Evolutionary conservation across 371 early-diverging fungal species (phyloP), one percentile per base, ranked within the genome.

Genomic region (Mucor piriformis): DNA sequence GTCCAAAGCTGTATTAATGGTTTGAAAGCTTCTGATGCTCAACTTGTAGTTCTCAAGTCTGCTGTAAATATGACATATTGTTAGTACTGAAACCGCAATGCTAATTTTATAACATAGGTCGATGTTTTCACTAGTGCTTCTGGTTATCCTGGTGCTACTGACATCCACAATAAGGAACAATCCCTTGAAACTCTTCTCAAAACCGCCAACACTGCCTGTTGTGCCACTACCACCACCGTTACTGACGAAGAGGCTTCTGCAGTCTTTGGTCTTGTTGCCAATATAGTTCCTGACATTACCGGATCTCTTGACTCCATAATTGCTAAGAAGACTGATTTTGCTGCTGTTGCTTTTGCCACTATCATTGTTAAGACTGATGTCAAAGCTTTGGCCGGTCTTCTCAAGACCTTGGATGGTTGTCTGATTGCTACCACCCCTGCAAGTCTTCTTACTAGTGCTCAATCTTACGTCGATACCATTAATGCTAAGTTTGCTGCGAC

Each of bases 241-340:
- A 42, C 55, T 38, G 44, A 47, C 1, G 64, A 56, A 27, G 69
- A 68, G 32, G 64, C 69, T 23, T 35, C 37, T 29, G 64, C 57
- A 38, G 57, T 68, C 6, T 20, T 68, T 33, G 35, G 13, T 21
- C 47, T 37, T 11, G 64, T 68, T 3, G 20, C 16, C 10, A 7
- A 21, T 4, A 20, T 68, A 2, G 61, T 59, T 13, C 54, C 68
- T 12, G 33, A 60, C 4, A 57, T 68, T 15, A 49, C 43, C 15
- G 23, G 20, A 16, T 37, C 68, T 11, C 43, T 68, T 24, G 6
- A 11, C 15, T 29, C 59, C 11, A 55, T 68, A 13, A 46, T 49
- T 1, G 33, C 25, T 60, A 59, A 67, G 57, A 67, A 67, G 53
- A 8, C 55, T 32, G 21, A 50, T 16, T 64, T 68, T 29, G 57